Conservation (phyloP, 257 asterid species). For the Solanum acaule region DNA sequence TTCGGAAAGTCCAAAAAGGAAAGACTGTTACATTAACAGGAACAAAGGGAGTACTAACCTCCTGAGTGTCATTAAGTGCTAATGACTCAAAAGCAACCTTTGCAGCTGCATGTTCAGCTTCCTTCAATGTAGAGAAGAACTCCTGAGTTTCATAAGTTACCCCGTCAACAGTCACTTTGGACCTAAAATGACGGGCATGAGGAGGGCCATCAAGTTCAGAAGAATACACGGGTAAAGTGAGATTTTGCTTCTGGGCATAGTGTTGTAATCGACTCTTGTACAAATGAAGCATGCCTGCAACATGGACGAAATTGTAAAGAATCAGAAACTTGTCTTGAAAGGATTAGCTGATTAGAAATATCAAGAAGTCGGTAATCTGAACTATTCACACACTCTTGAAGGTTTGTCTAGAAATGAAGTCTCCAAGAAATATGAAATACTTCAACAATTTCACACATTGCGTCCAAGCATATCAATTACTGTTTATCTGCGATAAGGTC, state of each 20-base stretch:
- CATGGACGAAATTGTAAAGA: not conserved
- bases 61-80: conserved; percentile 31
- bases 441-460: not conserved
- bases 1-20: not conserved
- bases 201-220: conserved; percentile 64
- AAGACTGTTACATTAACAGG: not conserved
- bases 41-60: conserved; percentile 31
- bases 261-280: conserved; percentile 65
- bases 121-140: conserved; percentile 52
- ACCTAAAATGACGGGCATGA: conserved; percentile 51
- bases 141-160: conserved; percentile 36
- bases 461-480: not conserved
- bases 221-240: conserved; percentile 45
- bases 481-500: not conserved
- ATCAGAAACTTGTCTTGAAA: not conserved
- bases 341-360: not conserved
- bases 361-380: not conserved
- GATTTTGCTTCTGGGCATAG: conserved; percentile 42
- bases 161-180: conserved; percentile 43
- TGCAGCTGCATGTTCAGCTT: conserved; percentile 83
- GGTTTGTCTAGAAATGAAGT: not conserved
- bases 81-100: conserved; percentile 61
- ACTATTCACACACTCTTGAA: not conserved
- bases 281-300: conserved; percentile 34
- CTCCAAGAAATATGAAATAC: not conserved